These are phyloP conservation scores for Coniochaeta ligniaria DNA, from an alignment of 2,329 filamentous ascomycete genomes.

Conservation along the genomic window DNA sequence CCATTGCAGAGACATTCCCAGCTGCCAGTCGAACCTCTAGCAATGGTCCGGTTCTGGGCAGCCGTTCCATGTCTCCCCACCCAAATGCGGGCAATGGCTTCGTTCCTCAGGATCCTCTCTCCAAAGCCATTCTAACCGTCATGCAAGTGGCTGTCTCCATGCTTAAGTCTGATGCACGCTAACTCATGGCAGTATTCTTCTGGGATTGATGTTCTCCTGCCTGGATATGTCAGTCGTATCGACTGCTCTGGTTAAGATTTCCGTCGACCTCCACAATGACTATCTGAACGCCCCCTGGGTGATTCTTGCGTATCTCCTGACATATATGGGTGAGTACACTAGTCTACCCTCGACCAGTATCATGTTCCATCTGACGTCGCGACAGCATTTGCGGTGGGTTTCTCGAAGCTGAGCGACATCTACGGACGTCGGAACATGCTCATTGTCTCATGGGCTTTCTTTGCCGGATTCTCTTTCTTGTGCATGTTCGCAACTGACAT, in stretches of 20 bases:
- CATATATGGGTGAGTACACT: conserved; percentile 41
- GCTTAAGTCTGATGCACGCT: background rate
- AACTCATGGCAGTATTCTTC: conserved; percentile 32
- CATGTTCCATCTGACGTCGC: background rate
- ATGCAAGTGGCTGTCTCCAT: background rate
- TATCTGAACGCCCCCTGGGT: conserved; percentile 44
- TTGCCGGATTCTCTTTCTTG: conserved; percentile 47
- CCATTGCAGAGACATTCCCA: background rate
- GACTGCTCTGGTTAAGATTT: conserved; percentile 50
- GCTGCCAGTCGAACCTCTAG: background rate
- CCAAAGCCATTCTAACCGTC: background rate
- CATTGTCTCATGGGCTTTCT: conserved; percentile 44
- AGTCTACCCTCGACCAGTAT: background rate
- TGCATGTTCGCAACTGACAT: conserved; percentile 44
- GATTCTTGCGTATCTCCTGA: conserved; percentile 47
- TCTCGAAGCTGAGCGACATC: conserved; percentile 53
- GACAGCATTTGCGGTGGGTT: conserved; percentile 33
- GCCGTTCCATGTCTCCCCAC: background rate
- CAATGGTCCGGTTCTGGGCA: background rate
- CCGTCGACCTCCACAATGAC: conserved; percentile 42
- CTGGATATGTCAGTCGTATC: conserved; percentile 52
- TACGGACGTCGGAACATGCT: conserved; percentile 47
- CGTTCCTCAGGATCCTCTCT: background rate
- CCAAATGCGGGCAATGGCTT: background rate
- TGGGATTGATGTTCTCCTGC: conserved; percentile 48